These are phyloP conservation scores for Tylopilus plumbeoviolaceoides DNA, from an alignment of 768 basidiomycete genomes.

Conservation along the genomic window DNA sequence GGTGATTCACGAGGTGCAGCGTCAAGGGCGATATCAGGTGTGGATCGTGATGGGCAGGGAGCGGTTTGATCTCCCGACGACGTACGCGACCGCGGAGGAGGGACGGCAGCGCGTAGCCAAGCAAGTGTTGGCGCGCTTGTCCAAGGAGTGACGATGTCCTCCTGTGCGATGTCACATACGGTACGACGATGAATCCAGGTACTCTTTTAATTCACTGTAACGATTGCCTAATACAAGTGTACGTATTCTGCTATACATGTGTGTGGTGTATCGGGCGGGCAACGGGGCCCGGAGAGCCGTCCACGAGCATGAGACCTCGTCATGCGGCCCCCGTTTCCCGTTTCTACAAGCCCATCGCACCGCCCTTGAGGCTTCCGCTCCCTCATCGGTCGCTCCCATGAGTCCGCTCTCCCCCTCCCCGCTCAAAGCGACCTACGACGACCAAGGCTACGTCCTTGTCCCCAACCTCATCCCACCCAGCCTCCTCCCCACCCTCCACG, in stretches of 20 bases:
- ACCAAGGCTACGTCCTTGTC: conserved; percentile 64
- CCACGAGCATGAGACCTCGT: not conserved
- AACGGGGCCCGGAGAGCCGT: not conserved
- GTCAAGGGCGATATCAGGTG: conserved; percentile 30
- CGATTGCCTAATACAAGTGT: too few species aligned
- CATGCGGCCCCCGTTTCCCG: not conserved
- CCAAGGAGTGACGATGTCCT: conserved; percentile 11
- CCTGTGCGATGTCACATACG: too few species aligned
- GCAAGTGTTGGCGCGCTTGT: conserved; percentile 39
- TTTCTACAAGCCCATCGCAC: not conserved
- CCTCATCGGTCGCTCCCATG: not conserved
- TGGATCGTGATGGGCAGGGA: conserved; percentile 47
- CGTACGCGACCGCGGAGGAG: conserved; percentile 35
- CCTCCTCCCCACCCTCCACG: conserved; percentile 37
- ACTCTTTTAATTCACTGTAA: too few species aligned
- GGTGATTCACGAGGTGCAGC: conserved; percentile 30
- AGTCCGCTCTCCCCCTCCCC: not conserved
- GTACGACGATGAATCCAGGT: too few species aligned
- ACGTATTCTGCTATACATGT: too few species aligned
- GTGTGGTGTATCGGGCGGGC: not conserved
- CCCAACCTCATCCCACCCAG: conserved; percentile 46
- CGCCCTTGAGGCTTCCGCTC: not conserved
- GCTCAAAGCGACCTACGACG: conserved; percentile 51
- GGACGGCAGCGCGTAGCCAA: conserved; percentile 43
- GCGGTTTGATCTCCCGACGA: conserved; percentile 40